Evolutionary conservation across 2,329 filamentous ascomycete species (phyloP), one percentile per base, ranked within the genome.

Genomic region (Stachybotrys chartarum): DNA sequence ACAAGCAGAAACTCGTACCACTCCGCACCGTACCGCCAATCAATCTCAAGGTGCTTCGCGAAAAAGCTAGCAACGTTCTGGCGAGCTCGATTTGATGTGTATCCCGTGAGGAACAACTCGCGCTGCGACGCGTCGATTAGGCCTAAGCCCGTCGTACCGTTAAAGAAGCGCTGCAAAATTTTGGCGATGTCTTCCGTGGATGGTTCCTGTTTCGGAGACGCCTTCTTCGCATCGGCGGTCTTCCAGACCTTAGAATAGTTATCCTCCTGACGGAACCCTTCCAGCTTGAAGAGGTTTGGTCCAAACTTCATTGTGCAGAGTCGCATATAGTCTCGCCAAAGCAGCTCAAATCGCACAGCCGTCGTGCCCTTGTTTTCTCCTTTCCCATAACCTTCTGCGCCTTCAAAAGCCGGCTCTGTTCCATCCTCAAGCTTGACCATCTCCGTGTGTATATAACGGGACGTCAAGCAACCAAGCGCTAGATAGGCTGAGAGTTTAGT

Each of bases 321-420:
- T 1, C 87, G 79, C 85, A 93, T 91, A 64, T 92, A 93, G 63
- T 93, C 90, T 46, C 89, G 76, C 88, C 87, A 91, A 0, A 93
- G 69, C 0, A 94, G 74, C 64, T 93, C 88, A 55, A 89, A 86
- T 0, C 89, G 81, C 1, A 93, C 79, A 0, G 78, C 81, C 39
- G 80, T 80, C 0, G 87, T 91, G 0, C 89, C 88, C 32, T 83
- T 81, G 53, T 87, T 91, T 66, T 91, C 86, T 0, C 88, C 88
- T 52, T 84, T 69, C 0, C 83, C 86, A 55, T 84, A 91, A 0
- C 86, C 87, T 1, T 71, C 57, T 0, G 75, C 75, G 0, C 69
- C 63, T 31, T 74, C 63, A 50, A 76, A 75, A 1, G 61, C 56
- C 0, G 68, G 56, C 0, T 78, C 70, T 0, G 67, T 71, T 1